A percentile compares a stretch with the other conserved stretches of the same genome.
Conservation (phyloP, 2,329 filamentous ascomycete genomes). For the Fusarium sp. region DNA sequence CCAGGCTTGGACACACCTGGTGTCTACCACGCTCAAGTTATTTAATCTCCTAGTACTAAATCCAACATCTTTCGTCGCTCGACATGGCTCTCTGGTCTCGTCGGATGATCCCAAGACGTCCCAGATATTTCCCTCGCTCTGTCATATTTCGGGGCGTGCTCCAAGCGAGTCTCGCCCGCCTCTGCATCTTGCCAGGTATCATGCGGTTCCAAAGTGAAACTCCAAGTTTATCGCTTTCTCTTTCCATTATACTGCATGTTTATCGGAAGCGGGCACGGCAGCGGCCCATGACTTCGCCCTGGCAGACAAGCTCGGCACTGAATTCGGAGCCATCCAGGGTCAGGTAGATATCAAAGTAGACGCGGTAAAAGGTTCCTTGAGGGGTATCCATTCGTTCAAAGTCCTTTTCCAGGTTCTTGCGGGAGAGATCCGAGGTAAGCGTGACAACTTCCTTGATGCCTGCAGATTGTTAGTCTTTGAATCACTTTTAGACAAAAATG, state of each 20-base stretch:
- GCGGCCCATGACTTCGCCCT: conserved; percentile 98
- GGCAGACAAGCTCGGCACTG: conserved; percentile 98
- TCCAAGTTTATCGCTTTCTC: conserved; percentile 37
- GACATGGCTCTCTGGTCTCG: conserved; percentile 22
- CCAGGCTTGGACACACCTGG: conserved; percentile 30
- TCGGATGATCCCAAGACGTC: conserved; percentile 16
- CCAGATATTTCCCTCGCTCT: conserved; percentile 19
- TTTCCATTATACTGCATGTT: conserved; percentile 26
- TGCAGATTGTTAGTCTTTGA: conserved; percentile 53
- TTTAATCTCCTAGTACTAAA: conserved; percentile 34
- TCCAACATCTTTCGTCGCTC: conserved; percentile 36
- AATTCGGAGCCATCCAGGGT: conserved; percentile 98
- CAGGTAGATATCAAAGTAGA: conserved; percentile 84
- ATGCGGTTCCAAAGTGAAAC: conserved; percentile 40
- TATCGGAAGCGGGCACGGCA: conserved; percentile 90
- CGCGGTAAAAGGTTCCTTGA: conserved; percentile 93
- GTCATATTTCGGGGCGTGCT: not conserved
- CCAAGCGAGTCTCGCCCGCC: conserved; percentile 13
- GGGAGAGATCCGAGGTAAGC: conserved; percentile 93
- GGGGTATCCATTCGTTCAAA: conserved; percentile 99
- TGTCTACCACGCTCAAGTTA: conserved; percentile 19
- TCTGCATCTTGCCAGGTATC: conserved; percentile 41
- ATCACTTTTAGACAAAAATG: too few species aligned
- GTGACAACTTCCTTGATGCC: conserved; percentile 99
- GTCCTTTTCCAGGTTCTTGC: conserved; percentile 99